These are phyloP conservation scores for Bryoerythrophyllum caledonicum DNA, from an alignment of 225 moss, liverwort and hornwort species.

Conservation along the genomic window DNA sequence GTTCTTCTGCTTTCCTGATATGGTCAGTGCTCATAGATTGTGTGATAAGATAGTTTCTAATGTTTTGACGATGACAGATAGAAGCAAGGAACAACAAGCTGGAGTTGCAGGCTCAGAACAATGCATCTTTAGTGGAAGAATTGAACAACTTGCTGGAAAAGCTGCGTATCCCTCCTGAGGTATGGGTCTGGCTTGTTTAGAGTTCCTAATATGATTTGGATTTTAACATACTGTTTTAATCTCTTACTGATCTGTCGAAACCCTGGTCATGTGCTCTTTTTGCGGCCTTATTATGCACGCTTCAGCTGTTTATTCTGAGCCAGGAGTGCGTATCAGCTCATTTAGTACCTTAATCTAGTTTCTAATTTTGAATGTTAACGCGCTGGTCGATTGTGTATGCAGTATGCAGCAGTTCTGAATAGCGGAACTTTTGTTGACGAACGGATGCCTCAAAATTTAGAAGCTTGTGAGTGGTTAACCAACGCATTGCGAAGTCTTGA, in stretches of 20 bases:
- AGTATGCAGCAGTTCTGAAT: conserved; percentile 67
- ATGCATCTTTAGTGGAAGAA: conserved; percentile 82
- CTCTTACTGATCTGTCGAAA: neutral
- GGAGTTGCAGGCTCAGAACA: conserved; percentile 98
- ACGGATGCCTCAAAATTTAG: conserved; percentile 94
- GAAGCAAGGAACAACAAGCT: conserved; percentile 97
- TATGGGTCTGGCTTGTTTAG: conserved; percentile 26
- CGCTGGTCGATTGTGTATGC: conserved; percentile 38
- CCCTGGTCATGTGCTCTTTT: conserved; percentile 8
- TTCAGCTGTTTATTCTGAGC: conserved; percentile 7
- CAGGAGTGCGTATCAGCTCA: neutral
- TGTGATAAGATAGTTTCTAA: conserved; percentile 19
- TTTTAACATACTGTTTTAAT: neutral
- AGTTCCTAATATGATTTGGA: neutral
- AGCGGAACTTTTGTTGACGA: conserved; percentile 95
- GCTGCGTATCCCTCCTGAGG: conserved; percentile 89
- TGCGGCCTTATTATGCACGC: neutral
- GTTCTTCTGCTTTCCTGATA: conserved; percentile 1
- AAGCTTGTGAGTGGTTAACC: conserved; percentile 98
- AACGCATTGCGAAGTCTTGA: conserved; percentile 90
- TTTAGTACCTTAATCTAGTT: neutral
- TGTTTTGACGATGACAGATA: conserved; percentile 64
- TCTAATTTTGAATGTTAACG: neutral
- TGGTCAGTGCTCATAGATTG: neutral
- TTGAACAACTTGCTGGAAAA: conserved; percentile 82